phyloP scores from a whole-genome alignment of 1,139 yeast genomes.

The Trichomonascaceae sp. region DNA sequence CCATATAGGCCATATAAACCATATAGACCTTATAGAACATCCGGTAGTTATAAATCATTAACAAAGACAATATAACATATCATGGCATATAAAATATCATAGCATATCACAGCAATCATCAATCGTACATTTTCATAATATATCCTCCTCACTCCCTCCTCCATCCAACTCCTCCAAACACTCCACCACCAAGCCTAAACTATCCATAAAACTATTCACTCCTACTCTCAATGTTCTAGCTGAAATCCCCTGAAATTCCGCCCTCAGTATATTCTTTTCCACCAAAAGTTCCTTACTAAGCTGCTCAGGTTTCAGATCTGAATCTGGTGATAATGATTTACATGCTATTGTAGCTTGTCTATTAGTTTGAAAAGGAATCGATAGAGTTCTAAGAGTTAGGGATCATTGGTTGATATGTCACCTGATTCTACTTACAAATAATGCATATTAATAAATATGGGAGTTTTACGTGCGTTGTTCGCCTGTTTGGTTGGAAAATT shows the following conservation, averaged over 20 bases:
- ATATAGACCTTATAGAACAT: no score
- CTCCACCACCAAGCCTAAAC: conserved; percentile 57
- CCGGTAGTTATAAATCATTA: no score
- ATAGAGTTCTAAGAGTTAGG: conserved; percentile 33
- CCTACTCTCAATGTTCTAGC: conserved; percentile 67
- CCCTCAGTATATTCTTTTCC: conserved; percentile 33
- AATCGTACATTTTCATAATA: no score
- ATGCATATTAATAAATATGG: neutral
- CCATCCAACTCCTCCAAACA: conserved; percentile 60
- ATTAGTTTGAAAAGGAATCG: conserved; percentile 56
- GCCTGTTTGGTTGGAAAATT: no score
- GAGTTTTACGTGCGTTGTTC: no score
- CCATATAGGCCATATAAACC: no score
- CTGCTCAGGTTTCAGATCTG: conserved; percentile 57
- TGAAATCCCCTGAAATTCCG: conserved; percentile 49
- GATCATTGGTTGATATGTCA: neutral
- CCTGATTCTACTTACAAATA: neutral
- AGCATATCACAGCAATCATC: no score
- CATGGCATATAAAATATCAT: no score
- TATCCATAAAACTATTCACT: conserved; percentile 61
- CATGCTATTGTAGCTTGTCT: conserved; percentile 61
- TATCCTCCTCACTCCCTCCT: neutral
- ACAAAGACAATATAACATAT: no score
- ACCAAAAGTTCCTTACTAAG: conserved; percentile 22
- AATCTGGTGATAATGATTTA: conserved; percentile 64